Base-by-base conservation (phyloP, 2,329 filamentous ascomycete species). In the Torrubiellomyces zombiae region DNA sequence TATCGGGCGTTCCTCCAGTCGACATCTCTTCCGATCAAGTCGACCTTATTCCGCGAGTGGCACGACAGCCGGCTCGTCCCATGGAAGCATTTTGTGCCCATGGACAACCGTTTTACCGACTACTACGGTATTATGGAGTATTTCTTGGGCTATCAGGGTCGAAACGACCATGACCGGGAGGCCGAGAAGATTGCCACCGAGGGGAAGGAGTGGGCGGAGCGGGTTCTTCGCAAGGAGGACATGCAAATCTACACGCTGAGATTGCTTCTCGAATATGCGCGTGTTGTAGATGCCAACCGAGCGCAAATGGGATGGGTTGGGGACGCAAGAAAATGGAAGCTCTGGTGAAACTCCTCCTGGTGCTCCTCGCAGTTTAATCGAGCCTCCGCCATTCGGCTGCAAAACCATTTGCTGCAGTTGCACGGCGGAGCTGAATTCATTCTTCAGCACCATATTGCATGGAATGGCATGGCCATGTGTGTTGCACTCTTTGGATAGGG, bases 1-100 rank as follows among this genome's bases (percentile, higher is more conserved):
- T 80, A 74, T 39, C 60, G 72, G 4, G 68, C 65, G 0, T 82
- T 85, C 44, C 53, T 86, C 14, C 59, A 65, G 17, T 77, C 69
- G 16, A 77, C 68, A 3, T 73, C 67, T 10, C 47, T 85, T 7
- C 75, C 75, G 0, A 67, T 89, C 51, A 89, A 86, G 51, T 68
- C 74, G 5, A 82, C 79, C 0, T 55, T 86, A 13, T 89, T 74
- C 51, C 62, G 67, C 12, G 80, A 89, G 45, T 89, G 79, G 80
- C 79, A 85, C 40, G 78, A 85, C 43, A 65, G 63, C 21, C 61
- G 79, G 3, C 56, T 86, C 2, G 56, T 81, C 3, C 62, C 76
- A 1, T 89, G 80, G 79, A 69, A 70, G 39, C 80, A 89, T 47
- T 86, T 80, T 38, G 72, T 83, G 2, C 80, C 80, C 10, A 72